phyloP scores from a whole-genome alignment of 768 basidiomycete genomes.

The Psilocybe sp. region DNA sequence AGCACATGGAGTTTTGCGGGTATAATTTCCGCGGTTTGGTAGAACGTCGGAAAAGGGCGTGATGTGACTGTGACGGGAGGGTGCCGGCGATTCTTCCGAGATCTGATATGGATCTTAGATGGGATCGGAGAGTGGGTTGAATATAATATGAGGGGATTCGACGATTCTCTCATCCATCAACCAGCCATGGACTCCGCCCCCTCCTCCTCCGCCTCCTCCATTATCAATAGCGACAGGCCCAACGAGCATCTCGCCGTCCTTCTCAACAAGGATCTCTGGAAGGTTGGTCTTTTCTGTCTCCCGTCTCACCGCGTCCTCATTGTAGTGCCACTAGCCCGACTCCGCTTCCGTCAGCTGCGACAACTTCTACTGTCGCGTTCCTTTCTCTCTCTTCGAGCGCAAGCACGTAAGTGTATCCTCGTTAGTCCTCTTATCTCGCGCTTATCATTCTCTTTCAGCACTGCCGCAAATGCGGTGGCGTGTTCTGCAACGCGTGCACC shows the following conservation, averaged over 20 bases:
- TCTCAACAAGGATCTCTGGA: slow-evolving; percentile 70
- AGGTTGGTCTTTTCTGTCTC: slow-evolving; percentile 39
- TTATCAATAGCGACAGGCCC: slow-evolving; percentile 28
- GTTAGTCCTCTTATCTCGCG: neutral
- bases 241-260: slow-evolving; percentile 82
- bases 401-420: slow-evolving; percentile 58
- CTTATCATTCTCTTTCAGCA: slow-evolving; percentile 44
- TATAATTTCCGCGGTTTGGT: no score
- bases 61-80: slow-evolving; percentile 9
- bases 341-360: slow-evolving; percentile 61
- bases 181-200: slow-evolving; percentile 19
- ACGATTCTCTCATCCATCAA: slow-evolving; percentile 4
- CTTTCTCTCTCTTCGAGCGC: slow-evolving; percentile 69
- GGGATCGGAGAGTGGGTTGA: slow-evolving; percentile 4
- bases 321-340: slow-evolving; percentile 50
- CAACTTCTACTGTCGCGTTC: slow-evolving; percentile 65
- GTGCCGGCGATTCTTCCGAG: slow-evolving; percentile 16
- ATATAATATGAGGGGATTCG: slow-evolving; percentile 12
- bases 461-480: slow-evolving; percentile 81
- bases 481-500: slow-evolving; percentile 68
- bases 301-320: neutral
- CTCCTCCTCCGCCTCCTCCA: slow-evolving; percentile 31
- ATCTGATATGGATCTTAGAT: slow-evolving; percentile 17
- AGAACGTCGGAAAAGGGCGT: no score
- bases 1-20: no score